Evolutionary conservation across 2,329 filamentous ascomycete species (phyloP).

Genomic region (Canariomyces notabilis): DNA sequence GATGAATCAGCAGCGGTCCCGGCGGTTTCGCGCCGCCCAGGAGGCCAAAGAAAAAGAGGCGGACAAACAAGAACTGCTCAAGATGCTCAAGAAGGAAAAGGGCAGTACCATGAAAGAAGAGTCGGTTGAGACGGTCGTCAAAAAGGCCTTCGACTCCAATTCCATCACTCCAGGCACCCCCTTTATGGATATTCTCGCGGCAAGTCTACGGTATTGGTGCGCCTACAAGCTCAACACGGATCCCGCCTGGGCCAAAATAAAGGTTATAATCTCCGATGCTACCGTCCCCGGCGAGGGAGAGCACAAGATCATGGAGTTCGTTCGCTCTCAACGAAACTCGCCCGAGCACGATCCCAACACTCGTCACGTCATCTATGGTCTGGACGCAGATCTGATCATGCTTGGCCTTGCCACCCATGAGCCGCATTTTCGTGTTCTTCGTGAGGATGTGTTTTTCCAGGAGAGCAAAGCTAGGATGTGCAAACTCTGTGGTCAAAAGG

Average conservation of each 20-base stretch:
- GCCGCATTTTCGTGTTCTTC: conserved; percentile 90
- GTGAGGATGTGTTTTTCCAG: conserved; percentile 94
- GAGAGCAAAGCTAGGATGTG: conserved; percentile 79
- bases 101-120: conserved; percentile 59
- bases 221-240: conserved; percentile 97
- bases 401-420: conserved; percentile 94
- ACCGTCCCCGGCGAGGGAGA: conserved; percentile 97
- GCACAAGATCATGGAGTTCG: conserved; percentile 99
- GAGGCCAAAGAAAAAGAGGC: conserved; percentile 92
- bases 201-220: conserved; percentile 91
- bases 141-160: conserved; percentile 89
- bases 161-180: conserved; percentile 93
- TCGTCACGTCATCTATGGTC: conserved; percentile 93
- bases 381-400: conserved; percentile 99
- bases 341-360: conserved; percentile 95
- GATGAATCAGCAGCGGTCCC: conserved; percentile 98
- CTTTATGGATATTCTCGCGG: conserved; percentile 94
- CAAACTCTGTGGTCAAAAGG: conserved; percentile 84
- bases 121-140: conserved; percentile 56
- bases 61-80: conserved; percentile 82
- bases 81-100: conserved; percentile 75
- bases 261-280: conserved; percentile 97
- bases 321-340: conserved; percentile 85
- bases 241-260: conserved; percentile 89
- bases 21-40: conserved; percentile 89